Base-by-base conservation (phyloP, 257 asterid species). In the Solanum chaucha region DNA sequence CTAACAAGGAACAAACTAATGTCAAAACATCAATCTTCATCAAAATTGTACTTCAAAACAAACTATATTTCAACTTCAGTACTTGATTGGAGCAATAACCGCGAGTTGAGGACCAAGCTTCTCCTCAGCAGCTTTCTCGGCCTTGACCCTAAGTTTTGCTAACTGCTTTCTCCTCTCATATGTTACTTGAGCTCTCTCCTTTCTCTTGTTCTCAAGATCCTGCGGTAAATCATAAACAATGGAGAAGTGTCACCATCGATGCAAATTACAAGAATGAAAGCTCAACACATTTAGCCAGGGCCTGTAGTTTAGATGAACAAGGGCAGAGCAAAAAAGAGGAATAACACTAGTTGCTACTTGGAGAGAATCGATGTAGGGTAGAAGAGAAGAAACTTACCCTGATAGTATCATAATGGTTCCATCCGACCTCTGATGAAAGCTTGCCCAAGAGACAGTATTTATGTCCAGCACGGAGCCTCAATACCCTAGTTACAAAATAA, bases 341-440 rank as follows among this genome's bases (percentile, higher is more conserved):
- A 3, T 11, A 13, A 15, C 10, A 9, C n/a, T 24, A 17, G 26
- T 35, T 14, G 24, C 38, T 44, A 26, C 64, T 6, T 24, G 1
- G 26, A 80, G 28, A 46, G 67, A 46, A 3, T 46, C 19, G 9
- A 8, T 2, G 40, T 41, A 3, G 3, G 84, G 10, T 7, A 48
- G n/a, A 46, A 28, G 67, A 46, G 2, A 13, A 40, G 85, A 80
- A 44, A 80, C 26, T 7, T 15, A 48, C 85, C 68, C 17, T 48
- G 67, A 80, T 80, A 80, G 85, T 80, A 5, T 80, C 85, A 48
- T 80, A 80, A 26, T 80, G 17, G 68, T 80, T 80, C 85, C 85
- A 80, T 48, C 85, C 85, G 14, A 80, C 85, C 67, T 80, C 85
- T 48, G 85, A 80, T 51, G 85, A 80, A 80, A 80, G 85, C 85